These are phyloP conservation scores for Penicillium manginii DNA, from an alignment of 495 filamentous ascomycete species.

Conservation along the genomic window DNA sequence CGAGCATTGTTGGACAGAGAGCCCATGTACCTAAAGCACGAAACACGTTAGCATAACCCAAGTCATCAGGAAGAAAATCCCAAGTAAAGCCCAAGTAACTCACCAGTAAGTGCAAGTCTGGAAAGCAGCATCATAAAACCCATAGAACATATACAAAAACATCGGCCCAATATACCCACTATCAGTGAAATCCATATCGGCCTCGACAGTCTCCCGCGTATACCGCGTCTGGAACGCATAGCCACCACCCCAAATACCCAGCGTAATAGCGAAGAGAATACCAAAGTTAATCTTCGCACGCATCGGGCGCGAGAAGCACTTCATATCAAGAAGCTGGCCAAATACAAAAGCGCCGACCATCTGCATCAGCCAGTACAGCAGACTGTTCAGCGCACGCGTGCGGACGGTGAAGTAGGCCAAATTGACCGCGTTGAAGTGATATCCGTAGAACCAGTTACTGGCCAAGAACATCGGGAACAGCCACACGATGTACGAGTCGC, in stretches of 20 bases:
- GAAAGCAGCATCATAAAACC: constrained; percentile 86
- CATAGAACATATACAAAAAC: constrained; percentile 94
- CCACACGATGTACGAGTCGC: constrained; percentile 76
- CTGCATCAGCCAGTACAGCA: constrained; percentile 86
- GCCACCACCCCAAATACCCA: constrained; percentile 86
- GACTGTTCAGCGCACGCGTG: constrained; percentile 79
- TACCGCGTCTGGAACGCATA: constrained; percentile 75
- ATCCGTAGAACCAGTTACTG: constrained; percentile 57
- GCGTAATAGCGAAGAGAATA: constrained; percentile 71
- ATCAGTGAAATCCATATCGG: constrained; percentile 65
- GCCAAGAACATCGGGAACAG: constrained; percentile 84
- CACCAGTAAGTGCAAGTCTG: constrained; percentile 89
- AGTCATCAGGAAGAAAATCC: too few species aligned
- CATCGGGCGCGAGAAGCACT: constrained; percentile 64
- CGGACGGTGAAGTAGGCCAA: constrained; percentile 78
- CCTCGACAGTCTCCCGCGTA: constrained; percentile 53
- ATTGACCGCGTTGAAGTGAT: constrained; percentile 58
- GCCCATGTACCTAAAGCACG: constrained; percentile 76
- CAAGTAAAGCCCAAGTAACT: constrained; percentile 27
- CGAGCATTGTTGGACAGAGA: constrained; percentile 87
- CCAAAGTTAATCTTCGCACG: constrained; percentile 74
- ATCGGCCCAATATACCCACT: constrained; percentile 76
- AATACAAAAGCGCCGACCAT: constrained; percentile 83
- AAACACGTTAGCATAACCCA: background rate
- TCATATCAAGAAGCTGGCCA: constrained; percentile 74